These are phyloP conservation scores for Dalbergia cochinchinensis DNA, from an alignment of 306 rosid genomes.

Conservation along the genomic window DNA sequence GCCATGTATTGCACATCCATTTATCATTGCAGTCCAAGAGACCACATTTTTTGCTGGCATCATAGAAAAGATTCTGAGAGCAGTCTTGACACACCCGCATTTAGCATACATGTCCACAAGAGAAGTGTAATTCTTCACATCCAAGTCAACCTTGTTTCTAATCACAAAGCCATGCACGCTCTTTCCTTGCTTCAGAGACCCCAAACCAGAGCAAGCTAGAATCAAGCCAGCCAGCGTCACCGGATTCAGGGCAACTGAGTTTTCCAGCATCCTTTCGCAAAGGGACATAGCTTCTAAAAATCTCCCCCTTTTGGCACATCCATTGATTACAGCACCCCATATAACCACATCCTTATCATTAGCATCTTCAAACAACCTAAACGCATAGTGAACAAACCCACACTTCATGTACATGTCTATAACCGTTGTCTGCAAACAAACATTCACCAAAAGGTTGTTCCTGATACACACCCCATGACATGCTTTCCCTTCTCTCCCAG, in stretches of 20 bases:
- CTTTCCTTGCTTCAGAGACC: constrained; percentile 40
- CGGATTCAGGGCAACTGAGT: constrained; percentile 19
- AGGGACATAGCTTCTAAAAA: constrained; percentile 31
- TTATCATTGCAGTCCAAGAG: constrained; percentile 44
- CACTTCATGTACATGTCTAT: constrained; percentile 35
- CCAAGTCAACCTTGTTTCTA: constrained; percentile 43
- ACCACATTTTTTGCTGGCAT: constrained; percentile 32
- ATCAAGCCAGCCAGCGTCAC: constrained; percentile 19
- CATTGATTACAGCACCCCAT: constrained; percentile 32
- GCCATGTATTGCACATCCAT: constrained; percentile 33
- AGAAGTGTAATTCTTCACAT: constrained; percentile 30
- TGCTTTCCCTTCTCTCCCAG: constrained; percentile 41
- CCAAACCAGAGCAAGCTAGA: constrained; percentile 37
- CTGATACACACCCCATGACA: constrained; percentile 33
- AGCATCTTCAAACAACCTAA: constrained; percentile 39
- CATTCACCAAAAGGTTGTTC: constrained; percentile 38
- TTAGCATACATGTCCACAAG: constrained; percentile 38
- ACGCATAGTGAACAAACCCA: constrained; percentile 36
- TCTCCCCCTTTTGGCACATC: constrained; percentile 27
- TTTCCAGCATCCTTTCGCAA: constrained; percentile 35
- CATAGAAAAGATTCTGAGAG: constrained; percentile 31
- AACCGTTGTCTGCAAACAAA: constrained; percentile 35
- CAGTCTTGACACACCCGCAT: constrained; percentile 32
- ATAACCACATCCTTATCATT: constrained; percentile 36
- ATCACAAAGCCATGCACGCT: constrained; percentile 37